Percentiles rank a stretch among this genome's conserved stretches.
Conservation (phyloP, 2,329 filamentous ascomycete species). For the Hypoxylon sp. region DNA sequence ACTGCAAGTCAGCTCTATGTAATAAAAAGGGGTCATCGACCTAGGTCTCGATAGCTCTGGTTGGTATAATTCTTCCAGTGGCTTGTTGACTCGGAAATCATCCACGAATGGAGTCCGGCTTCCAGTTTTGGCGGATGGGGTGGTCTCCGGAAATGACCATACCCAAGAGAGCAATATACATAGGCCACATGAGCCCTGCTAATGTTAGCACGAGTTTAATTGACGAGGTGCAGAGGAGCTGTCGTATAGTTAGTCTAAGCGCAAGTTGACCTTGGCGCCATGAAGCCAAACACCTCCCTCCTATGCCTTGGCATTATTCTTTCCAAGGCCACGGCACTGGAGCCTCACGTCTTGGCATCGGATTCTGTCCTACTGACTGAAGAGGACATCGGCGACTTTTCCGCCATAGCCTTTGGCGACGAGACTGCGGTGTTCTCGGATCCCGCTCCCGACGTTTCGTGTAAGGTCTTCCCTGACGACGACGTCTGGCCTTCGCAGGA, state of each 20-base stretch:
- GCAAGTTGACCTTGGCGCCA: slow-evolving; percentile 5
- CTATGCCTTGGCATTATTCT: slow-evolving; percentile 9
- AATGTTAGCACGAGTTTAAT: neutral
- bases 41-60: neutral
- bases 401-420: slow-evolving; percentile 36
- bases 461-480: slow-evolving; percentile 41
- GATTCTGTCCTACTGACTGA: slow-evolving; percentile 27
- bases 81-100: slow-evolving; percentile 12
- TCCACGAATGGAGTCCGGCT: neutral
- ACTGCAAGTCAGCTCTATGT: slow-evolving; percentile 1
- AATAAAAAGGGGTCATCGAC: slow-evolving; percentile 4
- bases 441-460: slow-evolving; percentile 12
- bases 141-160: neutral
- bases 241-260: neutral
- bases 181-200: slow-evolving; percentile 9
- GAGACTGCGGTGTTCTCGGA: neutral
- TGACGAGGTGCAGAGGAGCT: neutral
- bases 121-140: neutral
- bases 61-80: neutral
- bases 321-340: neutral
- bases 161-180: slow-evolving; percentile 19
- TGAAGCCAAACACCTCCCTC: slow-evolving; percentile 15
- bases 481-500: slow-evolving; percentile 37
- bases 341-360: slow-evolving; percentile 11
- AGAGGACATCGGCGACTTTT: slow-evolving; percentile 31